phyloP scores from a whole-genome alignment of 345 rosid species.

The Eucalyptus sp. region DNA sequence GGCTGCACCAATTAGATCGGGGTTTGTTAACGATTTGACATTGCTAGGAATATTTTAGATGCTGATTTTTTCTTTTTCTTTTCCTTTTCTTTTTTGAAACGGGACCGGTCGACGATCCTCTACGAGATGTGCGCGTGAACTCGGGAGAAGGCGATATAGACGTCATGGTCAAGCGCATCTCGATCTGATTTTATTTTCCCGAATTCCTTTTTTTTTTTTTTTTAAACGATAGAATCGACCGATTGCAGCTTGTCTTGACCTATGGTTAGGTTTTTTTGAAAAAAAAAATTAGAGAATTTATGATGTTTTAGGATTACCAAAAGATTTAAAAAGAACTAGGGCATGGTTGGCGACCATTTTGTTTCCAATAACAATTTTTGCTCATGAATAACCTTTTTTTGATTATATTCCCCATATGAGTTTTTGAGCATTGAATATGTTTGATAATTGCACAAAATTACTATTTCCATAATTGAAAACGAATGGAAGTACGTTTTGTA shows the following conservation, averaged over 20 bases:
- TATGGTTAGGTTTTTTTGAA: background rate
- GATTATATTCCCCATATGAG: too few species aligned
- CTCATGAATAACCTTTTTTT: too few species aligned
- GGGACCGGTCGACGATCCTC: background rate
- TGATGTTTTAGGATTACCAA: background rate
- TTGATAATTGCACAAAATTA: too few species aligned
- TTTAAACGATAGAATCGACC: background rate
- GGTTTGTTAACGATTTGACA: background rate
- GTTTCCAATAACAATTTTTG: too few species aligned
- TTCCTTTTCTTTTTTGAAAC: background rate
- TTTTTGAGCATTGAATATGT: fast-evolving
- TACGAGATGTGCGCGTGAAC: background rate
- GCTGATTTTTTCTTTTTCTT: background rate
- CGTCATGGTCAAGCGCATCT: background rate
- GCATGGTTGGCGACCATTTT: too few species aligned
- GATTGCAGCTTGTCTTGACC: fast-evolving
- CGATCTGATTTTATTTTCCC: fast-evolving
- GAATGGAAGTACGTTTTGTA: too few species aligned
- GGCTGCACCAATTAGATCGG: background rate
- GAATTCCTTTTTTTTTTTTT: background rate
- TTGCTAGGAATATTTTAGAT: background rate
- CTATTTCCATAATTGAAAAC: too few species aligned
- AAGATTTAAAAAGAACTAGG: background rate
- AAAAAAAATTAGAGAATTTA: background rate
- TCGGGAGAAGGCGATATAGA: background rate